Conservation (phyloP, 2,329 filamentous ascomycete genomes). For the Apiospora malaysiana region DNA sequence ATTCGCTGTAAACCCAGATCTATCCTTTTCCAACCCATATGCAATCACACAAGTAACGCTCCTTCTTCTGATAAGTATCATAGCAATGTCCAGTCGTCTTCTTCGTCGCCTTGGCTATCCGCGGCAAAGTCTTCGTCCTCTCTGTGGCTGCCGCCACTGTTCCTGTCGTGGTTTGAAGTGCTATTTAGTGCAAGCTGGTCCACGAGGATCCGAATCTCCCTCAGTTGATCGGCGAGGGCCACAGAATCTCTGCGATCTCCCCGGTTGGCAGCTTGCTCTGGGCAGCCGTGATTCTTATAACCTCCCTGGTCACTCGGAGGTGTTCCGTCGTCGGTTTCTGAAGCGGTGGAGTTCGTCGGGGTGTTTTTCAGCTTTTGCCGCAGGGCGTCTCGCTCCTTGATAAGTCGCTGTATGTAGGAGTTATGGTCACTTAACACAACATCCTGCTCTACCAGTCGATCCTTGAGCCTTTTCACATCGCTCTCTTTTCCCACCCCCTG, state of each 20-base stretch:
- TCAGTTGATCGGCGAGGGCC: constrained; percentile 26
- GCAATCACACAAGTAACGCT: not conserved
- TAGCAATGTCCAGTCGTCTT: constrained; percentile 21
- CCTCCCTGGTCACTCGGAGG: not conserved
- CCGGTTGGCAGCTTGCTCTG: not conserved
- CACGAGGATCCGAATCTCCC: constrained; percentile 29
- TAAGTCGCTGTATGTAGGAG: constrained; percentile 26
- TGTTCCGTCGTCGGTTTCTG: not conserved
- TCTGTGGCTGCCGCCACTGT: not conserved
- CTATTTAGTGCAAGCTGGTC: constrained; percentile 23
- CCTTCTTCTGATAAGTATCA: not conserved
- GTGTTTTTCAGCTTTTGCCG: constrained; percentile 22
- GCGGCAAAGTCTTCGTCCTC: constrained; percentile 15
- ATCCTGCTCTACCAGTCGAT: constrained; percentile 31
- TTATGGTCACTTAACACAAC: constrained; percentile 27
- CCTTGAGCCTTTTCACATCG: constrained; percentile 27
- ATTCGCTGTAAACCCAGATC: not conserved
- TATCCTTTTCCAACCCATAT: constrained; percentile 1
- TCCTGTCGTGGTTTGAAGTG: constrained; percentile 22
- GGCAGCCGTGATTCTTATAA: not conserved
- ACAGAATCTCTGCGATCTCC: constrained; percentile 7
- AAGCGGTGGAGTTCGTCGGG: not conserved
- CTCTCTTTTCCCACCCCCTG: constrained; percentile 21
- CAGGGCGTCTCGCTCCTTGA: constrained; percentile 27
- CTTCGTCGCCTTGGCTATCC: not conserved